Conservation (phyloP, 2,329 filamentous ascomycete genomes). For the Emmonsia crescens region DNA sequence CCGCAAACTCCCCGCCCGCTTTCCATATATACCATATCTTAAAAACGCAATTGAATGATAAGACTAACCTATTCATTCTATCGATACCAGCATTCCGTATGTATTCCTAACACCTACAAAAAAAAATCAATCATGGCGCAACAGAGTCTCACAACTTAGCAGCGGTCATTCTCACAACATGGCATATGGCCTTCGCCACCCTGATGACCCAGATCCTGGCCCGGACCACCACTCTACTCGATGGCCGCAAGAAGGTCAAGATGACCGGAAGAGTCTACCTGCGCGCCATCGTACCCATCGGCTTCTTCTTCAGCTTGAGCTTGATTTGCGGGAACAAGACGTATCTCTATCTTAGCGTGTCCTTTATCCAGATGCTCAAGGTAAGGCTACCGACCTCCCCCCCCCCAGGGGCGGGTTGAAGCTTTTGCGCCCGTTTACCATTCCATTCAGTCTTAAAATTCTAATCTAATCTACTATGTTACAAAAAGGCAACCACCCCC, state of each 20-base stretch:
- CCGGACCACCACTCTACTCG: constrained; percentile 76
- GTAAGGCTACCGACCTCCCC: constrained; percentile 41
- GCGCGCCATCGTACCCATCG: constrained; percentile 87
- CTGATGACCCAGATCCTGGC: constrained; percentile 90
- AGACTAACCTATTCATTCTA: not conserved
- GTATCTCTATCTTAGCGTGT: constrained; percentile 88
- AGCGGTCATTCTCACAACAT: constrained; percentile 71
- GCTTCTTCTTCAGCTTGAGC: constrained; percentile 88
- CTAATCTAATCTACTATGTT: not conserved
- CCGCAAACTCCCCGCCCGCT: not conserved
- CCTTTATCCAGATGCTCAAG: constrained; percentile 99
- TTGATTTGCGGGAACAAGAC: constrained; percentile 94
- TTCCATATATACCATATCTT: not conserved
- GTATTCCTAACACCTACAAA: constrained; percentile 15
- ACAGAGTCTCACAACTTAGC: constrained; percentile 10
- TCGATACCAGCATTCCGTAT: constrained; percentile 35
- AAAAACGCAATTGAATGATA: not conserved
- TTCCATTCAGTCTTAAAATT: not conserved
- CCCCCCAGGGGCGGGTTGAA: too few species aligned
- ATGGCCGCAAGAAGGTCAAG: constrained; percentile 90
- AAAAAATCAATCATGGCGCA: not conserved
- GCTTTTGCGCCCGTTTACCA: constrained; percentile 11
- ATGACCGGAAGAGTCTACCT: constrained; percentile 94
- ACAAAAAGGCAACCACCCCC: constrained; percentile 69
- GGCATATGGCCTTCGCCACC: constrained; percentile 87